phyloP scores from a whole-genome alignment of 2,329 filamentous ascomycete species.

The Sphaerostilbella broomeana region DNA sequence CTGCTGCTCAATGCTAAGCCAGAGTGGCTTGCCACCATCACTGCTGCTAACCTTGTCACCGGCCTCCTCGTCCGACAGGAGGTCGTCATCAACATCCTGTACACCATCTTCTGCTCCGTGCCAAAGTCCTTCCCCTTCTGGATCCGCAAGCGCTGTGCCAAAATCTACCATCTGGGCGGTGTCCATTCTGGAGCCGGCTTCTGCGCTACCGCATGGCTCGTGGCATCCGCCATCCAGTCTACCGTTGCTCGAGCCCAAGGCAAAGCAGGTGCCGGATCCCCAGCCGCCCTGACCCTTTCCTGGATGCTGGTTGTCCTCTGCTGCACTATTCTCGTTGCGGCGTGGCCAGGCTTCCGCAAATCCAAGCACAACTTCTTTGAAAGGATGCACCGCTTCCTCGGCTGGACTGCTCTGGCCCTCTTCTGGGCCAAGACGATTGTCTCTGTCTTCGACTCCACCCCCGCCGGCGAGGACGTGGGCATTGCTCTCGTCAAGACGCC shows the following conservation, averaged over 20 bases:
- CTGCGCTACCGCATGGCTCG: slow-evolving; percentile 43
- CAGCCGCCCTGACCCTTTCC: slow-evolving; percentile 41
- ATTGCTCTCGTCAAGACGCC: slow-evolving; percentile 32
- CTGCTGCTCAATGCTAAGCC: slow-evolving; percentile 28
- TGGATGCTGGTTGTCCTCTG: slow-evolving; percentile 54
- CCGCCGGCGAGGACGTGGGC: slow-evolving; percentile 28
- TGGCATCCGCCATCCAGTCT: slow-evolving; percentile 35
- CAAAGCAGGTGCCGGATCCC: slow-evolving; percentile 29
- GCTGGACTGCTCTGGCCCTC: slow-evolving; percentile 60
- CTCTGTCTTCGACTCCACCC: slow-evolving; percentile 39
- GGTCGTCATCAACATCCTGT: slow-evolving; percentile 45
- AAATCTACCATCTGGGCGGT: slow-evolving; percentile 47
- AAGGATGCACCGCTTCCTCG: slow-evolving; percentile 62
- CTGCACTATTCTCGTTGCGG: slow-evolving; percentile 52
- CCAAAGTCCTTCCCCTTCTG: slow-evolving; percentile 40
- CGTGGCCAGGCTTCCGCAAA: slow-evolving; percentile 57
- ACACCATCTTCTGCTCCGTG: slow-evolving; percentile 39
- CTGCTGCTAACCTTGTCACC: slow-evolving; percentile 42
- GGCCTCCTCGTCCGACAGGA: slow-evolving; percentile 50
- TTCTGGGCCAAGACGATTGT: slow-evolving; percentile 60
- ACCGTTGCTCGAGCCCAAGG: slow-evolving; percentile 28
- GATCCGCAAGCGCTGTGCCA: slow-evolving; percentile 41
- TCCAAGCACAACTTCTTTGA: slow-evolving; percentile 65
- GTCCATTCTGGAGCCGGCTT: slow-evolving; percentile 45
- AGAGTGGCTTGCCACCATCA: slow-evolving; percentile 35